Conservation (phyloP, 257 asterid genomes). For the Nemophila menziesii region DNA sequence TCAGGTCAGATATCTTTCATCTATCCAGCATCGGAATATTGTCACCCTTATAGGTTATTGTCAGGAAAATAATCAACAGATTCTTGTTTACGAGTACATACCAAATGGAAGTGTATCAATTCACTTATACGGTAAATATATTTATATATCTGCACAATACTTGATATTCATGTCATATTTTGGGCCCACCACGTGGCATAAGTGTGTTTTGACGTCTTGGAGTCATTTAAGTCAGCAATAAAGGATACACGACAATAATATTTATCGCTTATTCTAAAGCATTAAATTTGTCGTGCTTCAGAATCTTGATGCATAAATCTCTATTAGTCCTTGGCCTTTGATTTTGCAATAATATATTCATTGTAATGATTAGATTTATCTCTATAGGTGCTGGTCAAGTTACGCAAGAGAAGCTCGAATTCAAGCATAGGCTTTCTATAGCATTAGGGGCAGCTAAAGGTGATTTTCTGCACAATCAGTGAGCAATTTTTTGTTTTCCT, state of each 20-base stretch:
- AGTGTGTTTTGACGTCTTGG: no score
- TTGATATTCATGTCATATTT: no score
- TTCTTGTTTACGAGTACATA: constrained; percentile 81
- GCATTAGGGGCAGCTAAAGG: constrained; percentile 99
- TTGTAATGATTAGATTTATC: constrained; percentile 7
- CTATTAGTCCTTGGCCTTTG: not conserved
- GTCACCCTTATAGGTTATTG: constrained; percentile 81
- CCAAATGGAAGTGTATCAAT: constrained; percentile 89
- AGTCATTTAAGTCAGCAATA: no score
- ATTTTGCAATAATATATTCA: not conserved
- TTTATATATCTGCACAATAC: constrained; percentile 1
- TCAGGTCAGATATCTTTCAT: constrained; percentile 84
- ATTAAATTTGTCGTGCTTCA: not conserved
- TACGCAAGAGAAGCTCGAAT: constrained; percentile 76
- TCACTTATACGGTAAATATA: constrained; percentile 71
- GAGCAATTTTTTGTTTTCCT: constrained; percentile 87
- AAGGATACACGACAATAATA: no score
- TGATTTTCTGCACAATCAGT: constrained; percentile 95
- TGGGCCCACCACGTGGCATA: no score
- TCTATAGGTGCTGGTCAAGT: constrained; percentile 75
- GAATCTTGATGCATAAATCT: not conserved
- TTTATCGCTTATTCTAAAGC: not conserved
- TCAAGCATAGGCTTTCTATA: constrained; percentile 90
- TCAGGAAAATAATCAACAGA: constrained; percentile 78
- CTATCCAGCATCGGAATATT: constrained; percentile 77